These are phyloP conservation scores for Tricholomella constricta DNA, from an alignment of 768 basidiomycete genomes.

Conservation along the genomic window DNA sequence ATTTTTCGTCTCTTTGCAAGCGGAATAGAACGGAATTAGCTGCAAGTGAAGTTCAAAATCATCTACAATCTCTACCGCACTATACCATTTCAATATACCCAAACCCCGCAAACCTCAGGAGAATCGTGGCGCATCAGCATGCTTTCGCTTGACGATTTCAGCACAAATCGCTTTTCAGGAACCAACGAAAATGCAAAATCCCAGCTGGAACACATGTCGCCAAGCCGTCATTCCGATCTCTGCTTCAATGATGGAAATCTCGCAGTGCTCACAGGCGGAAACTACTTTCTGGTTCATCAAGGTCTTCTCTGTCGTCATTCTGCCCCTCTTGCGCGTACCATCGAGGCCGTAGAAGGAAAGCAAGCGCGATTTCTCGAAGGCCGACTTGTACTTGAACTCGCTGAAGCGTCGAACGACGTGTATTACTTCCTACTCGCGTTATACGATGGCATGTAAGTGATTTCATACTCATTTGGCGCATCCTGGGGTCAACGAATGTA, in stretches of 20 bases:
- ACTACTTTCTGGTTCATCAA: slow-evolving; percentile 71
- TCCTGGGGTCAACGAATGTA: slow-evolving; percentile 16
- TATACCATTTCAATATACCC: background rate
- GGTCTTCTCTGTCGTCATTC: slow-evolving; percentile 71
- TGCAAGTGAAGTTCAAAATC: too few species aligned
- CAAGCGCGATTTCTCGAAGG: slow-evolving; percentile 49
- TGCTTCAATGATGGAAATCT: slow-evolving; percentile 74
- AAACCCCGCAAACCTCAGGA: background rate
- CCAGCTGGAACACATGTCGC: slow-evolving; percentile 17
- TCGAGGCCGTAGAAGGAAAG: slow-evolving; percentile 33
- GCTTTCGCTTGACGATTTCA: slow-evolving; percentile 39
- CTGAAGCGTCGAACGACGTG: slow-evolving; percentile 59
- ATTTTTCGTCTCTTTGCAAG: too few species aligned
- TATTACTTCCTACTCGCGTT: slow-evolving; percentile 60
- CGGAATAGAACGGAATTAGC: too few species aligned
- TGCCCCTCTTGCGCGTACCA: slow-evolving; percentile 42
- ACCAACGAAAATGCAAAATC: slow-evolving; percentile 10
- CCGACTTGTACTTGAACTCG: slow-evolving; percentile 53
- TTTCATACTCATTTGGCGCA: background rate
- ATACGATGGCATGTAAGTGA: slow-evolving; percentile 70
- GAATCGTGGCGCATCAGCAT: slow-evolving; percentile 1
- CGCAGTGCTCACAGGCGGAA: slow-evolving; percentile 54
- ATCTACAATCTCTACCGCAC: background rate
- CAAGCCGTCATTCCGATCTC: slow-evolving; percentile 50
- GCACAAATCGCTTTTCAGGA: slow-evolving; percentile 45